Evolutionary conservation across 2,329 filamentous ascomycete genomes (phyloP).

Genomic region (Cryphonectria nitschkei): DNA sequence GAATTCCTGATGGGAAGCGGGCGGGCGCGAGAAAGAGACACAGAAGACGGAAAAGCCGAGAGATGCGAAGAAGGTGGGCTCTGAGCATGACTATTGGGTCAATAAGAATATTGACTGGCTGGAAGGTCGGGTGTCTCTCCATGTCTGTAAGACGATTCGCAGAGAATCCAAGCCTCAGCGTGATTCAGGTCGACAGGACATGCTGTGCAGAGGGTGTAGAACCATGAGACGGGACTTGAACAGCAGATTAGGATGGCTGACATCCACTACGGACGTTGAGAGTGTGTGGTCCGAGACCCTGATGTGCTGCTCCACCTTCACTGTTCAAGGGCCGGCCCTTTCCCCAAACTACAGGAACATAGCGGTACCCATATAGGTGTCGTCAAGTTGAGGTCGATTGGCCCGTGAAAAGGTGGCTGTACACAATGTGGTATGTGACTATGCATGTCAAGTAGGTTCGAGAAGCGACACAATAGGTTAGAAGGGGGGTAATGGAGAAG

Average conservation of each 20-base stretch:
- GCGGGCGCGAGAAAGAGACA: too few species aligned
- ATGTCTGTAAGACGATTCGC: background rate
- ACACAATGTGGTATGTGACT: background rate
- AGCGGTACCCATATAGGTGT: background rate
- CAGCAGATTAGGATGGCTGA: background rate
- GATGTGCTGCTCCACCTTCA: background rate
- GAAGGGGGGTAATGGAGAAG: background rate
- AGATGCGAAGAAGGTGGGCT: background rate
- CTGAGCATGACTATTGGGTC: background rate
- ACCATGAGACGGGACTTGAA: background rate
- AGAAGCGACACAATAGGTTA: background rate
- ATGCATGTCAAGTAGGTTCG: background rate
- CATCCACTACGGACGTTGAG: background rate
- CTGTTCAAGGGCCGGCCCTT: constrained; percentile 9
- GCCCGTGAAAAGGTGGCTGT: too few species aligned
- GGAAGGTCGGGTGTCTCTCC: background rate
- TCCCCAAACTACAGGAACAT: constrained; percentile 15
- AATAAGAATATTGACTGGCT: background rate
- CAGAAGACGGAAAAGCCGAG: background rate
- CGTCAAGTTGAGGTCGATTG: background rate
- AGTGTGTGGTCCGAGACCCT: background rate
- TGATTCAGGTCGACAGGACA: background rate
- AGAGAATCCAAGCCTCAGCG: background rate
- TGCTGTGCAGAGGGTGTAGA: background rate
- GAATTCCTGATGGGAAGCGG: too few species aligned